phyloP scores from a whole-genome alignment of 352 stramenopile species.

The Phytophthora sp. region DNA sequence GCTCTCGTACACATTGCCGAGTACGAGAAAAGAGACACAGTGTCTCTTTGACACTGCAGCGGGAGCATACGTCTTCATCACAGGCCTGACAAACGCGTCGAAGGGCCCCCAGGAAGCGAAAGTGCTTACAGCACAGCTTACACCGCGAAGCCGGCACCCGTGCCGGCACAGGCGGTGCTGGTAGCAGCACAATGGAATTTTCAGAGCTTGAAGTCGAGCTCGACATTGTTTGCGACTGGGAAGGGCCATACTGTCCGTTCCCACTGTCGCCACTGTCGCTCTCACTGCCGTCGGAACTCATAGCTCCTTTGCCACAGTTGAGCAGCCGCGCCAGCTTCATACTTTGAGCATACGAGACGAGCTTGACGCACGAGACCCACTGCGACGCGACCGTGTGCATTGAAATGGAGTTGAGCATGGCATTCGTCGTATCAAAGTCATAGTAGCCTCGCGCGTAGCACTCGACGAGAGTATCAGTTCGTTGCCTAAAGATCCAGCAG shows the following conservation, averaged over 20 bases:
- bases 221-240: conserved; percentile 26
- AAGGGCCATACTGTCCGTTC: conserved; percentile 1
- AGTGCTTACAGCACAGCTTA: conserved; percentile 45
- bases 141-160: conserved; percentile 29
- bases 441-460: conserved; percentile 44
- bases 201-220: conserved; percentile 41
- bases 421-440: conserved; percentile 44
- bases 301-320: conserved; percentile 27
- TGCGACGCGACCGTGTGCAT: conserved; percentile 37
- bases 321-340: conserved; percentile 50
- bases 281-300: conserved; percentile 37
- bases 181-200: conserved; percentile 32
- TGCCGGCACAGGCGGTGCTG: conserved; percentile 21
- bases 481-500: conserved; percentile 53
- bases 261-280: conserved; percentile 30
- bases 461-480: conserved; percentile 32
- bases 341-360: conserved; percentile 46
- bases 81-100: conserved; percentile 38
- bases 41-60: conserved; percentile 37
- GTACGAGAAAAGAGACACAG: conserved; percentile 34
- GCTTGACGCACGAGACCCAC: conserved; percentile 38
- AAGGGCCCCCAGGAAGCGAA: conserved; percentile 40
- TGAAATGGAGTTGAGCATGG: conserved; percentile 50
- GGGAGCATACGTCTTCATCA: conserved; percentile 39
- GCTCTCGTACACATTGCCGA: conserved; percentile 21